Conservation (phyloP, 164 flowering plant species). For the Magnolia kwangsiensis region DNA sequence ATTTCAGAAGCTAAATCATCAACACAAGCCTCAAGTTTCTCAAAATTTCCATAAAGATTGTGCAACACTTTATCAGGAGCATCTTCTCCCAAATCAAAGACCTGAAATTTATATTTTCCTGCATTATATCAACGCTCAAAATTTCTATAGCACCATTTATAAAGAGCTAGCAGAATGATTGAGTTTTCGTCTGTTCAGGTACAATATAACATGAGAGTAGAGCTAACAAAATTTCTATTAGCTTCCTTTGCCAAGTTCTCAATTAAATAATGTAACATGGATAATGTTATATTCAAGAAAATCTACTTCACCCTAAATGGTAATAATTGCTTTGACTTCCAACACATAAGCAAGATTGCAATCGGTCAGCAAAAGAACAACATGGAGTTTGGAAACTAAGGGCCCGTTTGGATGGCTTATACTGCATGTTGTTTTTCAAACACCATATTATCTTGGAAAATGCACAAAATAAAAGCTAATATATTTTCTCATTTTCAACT, state of each 20-base stretch:
- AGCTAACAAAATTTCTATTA: slow-evolving; percentile 10
- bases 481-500: neutral
- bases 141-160: too few species aligned
- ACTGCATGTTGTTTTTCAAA: neutral
- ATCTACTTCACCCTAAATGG: neutral
- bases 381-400: neutral
- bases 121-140: too few species aligned
- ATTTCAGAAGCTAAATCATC: slow-evolving; percentile 44
- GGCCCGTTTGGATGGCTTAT: neutral
- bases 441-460: too few species aligned
- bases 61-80: slow-evolving; percentile 69
- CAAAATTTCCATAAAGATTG: slow-evolving; percentile 49
- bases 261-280: slow-evolving; percentile 33
- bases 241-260: slow-evolving; percentile 21
- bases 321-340: too few species aligned
- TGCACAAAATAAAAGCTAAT: too few species aligned
- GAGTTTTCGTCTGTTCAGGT: too few species aligned
- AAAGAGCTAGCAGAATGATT: too few species aligned
- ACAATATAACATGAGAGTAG: too few species aligned
- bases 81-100: slow-evolving; percentile 63
- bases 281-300: neutral
- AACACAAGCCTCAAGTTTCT: slow-evolving; percentile 40
- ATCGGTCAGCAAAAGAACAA: neutral
- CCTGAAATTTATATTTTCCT: slow-evolving; percentile 34
- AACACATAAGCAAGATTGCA: neutral